A percentile compares a stretch with the other conserved stretches of the same genome.
phyloP scores from a whole-genome alignment of 1,284 basidiomycete species.

The Lignosus rhinocerotis region DNA sequence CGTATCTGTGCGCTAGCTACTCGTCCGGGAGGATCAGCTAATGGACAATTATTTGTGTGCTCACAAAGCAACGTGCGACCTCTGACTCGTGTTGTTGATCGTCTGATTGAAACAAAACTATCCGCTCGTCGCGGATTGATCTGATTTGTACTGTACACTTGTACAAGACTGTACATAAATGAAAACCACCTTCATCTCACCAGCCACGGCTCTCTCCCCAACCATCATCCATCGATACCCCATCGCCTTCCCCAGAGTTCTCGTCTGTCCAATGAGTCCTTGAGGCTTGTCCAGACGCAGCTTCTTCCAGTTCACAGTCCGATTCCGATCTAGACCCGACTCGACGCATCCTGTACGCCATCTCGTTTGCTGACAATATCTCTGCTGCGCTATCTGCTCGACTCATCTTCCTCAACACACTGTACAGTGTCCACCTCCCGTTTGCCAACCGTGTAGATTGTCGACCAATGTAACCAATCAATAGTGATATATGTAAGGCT shows the following conservation, averaged over 20 bases:
- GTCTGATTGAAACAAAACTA: conserved; percentile 3
- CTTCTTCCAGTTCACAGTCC: conserved; percentile 1
- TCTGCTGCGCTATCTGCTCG: background rate
- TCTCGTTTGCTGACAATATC: background rate
- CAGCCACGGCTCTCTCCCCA: background rate
- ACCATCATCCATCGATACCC: conserved; percentile 17
- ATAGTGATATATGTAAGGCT: no score
- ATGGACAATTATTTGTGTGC: background rate
- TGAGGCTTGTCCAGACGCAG: background rate
- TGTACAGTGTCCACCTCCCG: no score
- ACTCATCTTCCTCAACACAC: background rate
- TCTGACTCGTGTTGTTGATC: conserved; percentile 1
- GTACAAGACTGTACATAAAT: no score
- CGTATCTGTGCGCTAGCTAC: no score
- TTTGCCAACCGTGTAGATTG: no score
- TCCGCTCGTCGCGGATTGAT: conserved; percentile 13
- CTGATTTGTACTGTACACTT: no score
- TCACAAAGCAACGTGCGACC: conserved; percentile 11
- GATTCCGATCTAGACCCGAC: background rate
- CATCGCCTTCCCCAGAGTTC: background rate
- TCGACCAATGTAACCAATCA: no score
- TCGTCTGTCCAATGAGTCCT: background rate
- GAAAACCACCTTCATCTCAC: background rate
- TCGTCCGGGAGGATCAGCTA: background rate
- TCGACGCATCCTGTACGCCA: background rate